phyloP scores from a whole-genome alignment of 164 flowering plant genomes.

The Tetracentron sinense region DNA sequence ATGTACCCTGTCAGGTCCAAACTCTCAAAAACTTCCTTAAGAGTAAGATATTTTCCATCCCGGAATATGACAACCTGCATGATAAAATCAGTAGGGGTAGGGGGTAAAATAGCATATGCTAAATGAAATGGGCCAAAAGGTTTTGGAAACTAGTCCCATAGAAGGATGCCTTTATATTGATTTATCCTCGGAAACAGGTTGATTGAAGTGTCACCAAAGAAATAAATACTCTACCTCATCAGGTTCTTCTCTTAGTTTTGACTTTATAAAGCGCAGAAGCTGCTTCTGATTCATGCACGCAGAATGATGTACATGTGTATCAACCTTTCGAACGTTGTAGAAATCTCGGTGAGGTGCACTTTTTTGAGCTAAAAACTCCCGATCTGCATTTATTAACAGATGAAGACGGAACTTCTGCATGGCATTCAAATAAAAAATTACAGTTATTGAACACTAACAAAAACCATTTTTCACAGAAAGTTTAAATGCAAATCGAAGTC shows the following conservation, averaged over 20 bases:
- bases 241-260: conserved; percentile 65
- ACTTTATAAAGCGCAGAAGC: conserved; percentile 64
- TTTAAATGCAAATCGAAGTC: background rate
- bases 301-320: conserved; percentile 78
- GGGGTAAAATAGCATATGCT: background rate
- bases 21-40: conserved; percentile 76
- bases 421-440: conserved; percentile 8
- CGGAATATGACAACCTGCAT: conserved; percentile 72
- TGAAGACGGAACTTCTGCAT: conserved; percentile 67
- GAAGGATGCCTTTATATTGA: background rate
- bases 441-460: background rate
- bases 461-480: background rate
- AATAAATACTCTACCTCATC: conserved; percentile 51
- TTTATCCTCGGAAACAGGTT: background rate
- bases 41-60: conserved; percentile 69
- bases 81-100: background rate
- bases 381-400: conserved; percentile 60
- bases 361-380: conserved; percentile 66
- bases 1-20: conserved; percentile 73
- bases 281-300: conserved; percentile 91
- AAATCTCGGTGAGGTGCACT: no score
- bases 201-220: background rate
- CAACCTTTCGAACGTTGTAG: conserved; percentile 73
- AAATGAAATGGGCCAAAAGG: background rate
- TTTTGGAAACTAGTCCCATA: background rate